Evolutionary conservation across 805 yeast genomes (phyloP), one percentile per base, ranked within the genome.

Genomic region (Kluyveromyces starmeri): DNA sequence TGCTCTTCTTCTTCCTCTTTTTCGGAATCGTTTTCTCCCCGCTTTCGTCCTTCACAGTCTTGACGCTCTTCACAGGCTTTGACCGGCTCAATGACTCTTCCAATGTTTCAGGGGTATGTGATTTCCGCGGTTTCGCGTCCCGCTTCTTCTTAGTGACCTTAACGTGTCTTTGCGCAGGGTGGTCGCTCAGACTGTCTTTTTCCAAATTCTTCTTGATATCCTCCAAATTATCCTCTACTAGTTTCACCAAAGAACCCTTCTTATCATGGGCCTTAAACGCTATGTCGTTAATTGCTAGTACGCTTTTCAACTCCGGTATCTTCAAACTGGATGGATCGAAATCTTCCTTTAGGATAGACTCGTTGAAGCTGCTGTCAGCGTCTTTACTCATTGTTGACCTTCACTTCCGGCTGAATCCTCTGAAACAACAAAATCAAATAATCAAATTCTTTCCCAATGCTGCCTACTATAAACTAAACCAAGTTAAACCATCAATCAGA

Each of bases 291-390:
- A 72, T 77, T 9, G 65, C 57, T 35, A 89, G 63, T 15, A 84
- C 67, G 15, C 75, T 69, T 47, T 92, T 70, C 50, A 89, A 64
- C 39, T 82, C 74, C 3, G 86, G 74, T 15, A 83, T 77, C 34
- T 75, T 80, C 43, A 81, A 61, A 25, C 67, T 61, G 17, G 67
- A 60, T 5, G 89, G 81, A 51, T 85, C 77, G 55, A 83, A 84
- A n/a, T 68, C 83, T 57, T 53, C 36, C 20, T 49, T 27, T 31
- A 51, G 25, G 38, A 50, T 46, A 23, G 26, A 23, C 7, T 23
- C 26, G 13, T 23, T 23, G 26, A 23, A 23, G 13, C 26, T 14
- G 45, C 48, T 11, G 16, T 20, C 20, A 23, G 38, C 46, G 19
- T 28, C 23, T 16, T 27, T 21, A 18, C 36, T 33, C 24, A 33